Percentiles rank a stretch among this genome's conserved stretches.
These are phyloP conservation scores for Solanum infundibuliforme DNA, from an alignment of 257 asterid species.

Conservation along the genomic window DNA sequence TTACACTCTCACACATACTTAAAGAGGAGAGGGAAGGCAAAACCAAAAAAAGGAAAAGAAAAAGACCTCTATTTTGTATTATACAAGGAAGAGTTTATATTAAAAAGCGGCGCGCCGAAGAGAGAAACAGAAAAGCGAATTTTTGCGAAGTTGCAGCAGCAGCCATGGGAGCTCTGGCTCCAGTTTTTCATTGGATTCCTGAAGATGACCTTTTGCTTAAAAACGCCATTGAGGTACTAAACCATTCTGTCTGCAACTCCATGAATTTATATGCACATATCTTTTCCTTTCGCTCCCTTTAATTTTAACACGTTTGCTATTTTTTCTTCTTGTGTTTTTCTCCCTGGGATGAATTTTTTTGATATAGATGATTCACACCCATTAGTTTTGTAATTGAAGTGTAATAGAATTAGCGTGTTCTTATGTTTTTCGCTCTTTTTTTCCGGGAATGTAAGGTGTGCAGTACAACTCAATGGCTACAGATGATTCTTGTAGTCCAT, in stretches of 20 bases:
- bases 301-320: background rate
- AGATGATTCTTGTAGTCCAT: background rate
- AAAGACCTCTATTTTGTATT: background rate
- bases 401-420: constrained; percentile 31
- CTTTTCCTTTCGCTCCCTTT: background rate
- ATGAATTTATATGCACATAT: background rate
- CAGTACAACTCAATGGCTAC: background rate
- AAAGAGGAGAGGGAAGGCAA: background rate
- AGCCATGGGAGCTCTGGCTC: constrained; percentile 55
- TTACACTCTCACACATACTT: background rate
- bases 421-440: constrained; percentile 7
- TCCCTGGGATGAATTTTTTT: background rate
- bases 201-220: constrained; percentile 59
- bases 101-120: background rate
- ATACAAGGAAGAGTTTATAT: background rate
- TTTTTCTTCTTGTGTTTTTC: background rate
- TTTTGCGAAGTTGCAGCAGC: constrained; percentile 4
- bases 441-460: background rate
- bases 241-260: background rate
- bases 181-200: constrained; percentile 38
- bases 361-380: background rate
- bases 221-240: constrained; percentile 56
- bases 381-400: background rate
- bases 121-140: background rate
- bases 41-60: background rate